Evolutionary conservation across 179 eudicot species (phyloP).

Genomic region (Sideroxylon spinosum): DNA sequence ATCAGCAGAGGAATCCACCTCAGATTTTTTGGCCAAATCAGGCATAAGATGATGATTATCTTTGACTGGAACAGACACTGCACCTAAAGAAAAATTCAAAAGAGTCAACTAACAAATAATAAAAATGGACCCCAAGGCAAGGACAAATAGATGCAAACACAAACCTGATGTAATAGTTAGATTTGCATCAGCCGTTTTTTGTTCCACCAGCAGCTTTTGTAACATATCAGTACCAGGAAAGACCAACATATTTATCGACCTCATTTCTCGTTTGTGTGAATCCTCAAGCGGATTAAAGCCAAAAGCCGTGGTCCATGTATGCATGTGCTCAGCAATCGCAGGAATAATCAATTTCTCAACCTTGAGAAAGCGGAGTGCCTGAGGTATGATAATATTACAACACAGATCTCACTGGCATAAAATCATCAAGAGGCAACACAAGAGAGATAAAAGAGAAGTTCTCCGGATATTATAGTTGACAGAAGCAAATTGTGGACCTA

Average conservation of each 20-base stretch:
- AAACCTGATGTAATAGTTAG: conserved; percentile 25
- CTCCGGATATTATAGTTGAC: background rate
- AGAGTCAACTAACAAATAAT: conserved; percentile 10
- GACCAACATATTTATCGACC: conserved; percentile 75
- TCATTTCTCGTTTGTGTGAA: conserved; percentile 60
- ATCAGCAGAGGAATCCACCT: conserved; percentile 29
- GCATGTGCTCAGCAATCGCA: conserved; percentile 88
- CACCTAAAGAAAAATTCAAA: conserved; percentile 27
- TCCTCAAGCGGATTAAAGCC: conserved; percentile 63
- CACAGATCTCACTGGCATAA: conserved; percentile 9
- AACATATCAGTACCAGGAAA: conserved; percentile 96
- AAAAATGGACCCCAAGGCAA: background rate
- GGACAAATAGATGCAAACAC: background rate
- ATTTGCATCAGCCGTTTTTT: conserved; percentile 19
- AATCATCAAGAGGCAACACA: background rate
- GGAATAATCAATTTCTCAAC: conserved; percentile 82
- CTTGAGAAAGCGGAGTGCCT: conserved; percentile 66
- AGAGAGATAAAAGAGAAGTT: background rate
- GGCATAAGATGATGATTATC: conserved; percentile 23
- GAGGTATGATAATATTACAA: conserved; percentile 22
- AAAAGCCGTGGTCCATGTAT: conserved; percentile 81
- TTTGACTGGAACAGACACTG: conserved; percentile 21
- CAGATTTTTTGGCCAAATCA: conserved; percentile 32
- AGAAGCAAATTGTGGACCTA: background rate
- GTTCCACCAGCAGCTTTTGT: conserved; percentile 50